These are phyloP conservation scores for Lathyrus oleraceus DNA, from an alignment of 306 rosid species.

Conservation along the genomic window DNA sequence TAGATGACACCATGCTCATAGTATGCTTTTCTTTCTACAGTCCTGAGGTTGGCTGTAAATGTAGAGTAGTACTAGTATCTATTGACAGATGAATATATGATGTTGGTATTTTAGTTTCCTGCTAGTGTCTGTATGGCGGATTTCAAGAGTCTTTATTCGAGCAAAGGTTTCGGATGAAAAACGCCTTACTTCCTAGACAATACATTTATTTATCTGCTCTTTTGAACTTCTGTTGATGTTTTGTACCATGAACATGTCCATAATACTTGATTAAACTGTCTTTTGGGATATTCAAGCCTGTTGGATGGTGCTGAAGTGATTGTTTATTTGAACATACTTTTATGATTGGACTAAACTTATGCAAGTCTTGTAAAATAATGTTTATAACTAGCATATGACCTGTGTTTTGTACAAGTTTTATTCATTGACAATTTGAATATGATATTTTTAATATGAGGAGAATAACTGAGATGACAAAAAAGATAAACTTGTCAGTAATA, in stretches of 20 bases:
- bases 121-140: conserved; percentile 11
- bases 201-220: not conserved
- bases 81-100: not conserved
- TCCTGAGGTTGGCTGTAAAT: conserved; percentile 21
- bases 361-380: not conserved
- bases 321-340: not conserved
- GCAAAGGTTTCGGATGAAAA: not conserved
- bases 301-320: not conserved
- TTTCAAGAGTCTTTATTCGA: not conserved
- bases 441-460: too few relatives aligned
- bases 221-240: not conserved
- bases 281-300: not conserved
- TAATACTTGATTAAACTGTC: not conserved
- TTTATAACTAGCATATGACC: not conserved
- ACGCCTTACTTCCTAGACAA: not conserved
- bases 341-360: not conserved
- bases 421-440: too few relatives aligned
- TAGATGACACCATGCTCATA: conserved; percentile 8
- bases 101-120: conserved; percentile 9
- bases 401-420: too few relatives aligned
- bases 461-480: too few relatives aligned
- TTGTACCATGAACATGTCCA: not conserved
- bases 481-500: too few relatives aligned
- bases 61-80: conserved; percentile 25
- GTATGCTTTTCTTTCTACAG: not conserved